Evolutionary conservation across 2,329 filamentous ascomycete genomes (phyloP).

Genomic region (Curvularia sp.): DNA sequence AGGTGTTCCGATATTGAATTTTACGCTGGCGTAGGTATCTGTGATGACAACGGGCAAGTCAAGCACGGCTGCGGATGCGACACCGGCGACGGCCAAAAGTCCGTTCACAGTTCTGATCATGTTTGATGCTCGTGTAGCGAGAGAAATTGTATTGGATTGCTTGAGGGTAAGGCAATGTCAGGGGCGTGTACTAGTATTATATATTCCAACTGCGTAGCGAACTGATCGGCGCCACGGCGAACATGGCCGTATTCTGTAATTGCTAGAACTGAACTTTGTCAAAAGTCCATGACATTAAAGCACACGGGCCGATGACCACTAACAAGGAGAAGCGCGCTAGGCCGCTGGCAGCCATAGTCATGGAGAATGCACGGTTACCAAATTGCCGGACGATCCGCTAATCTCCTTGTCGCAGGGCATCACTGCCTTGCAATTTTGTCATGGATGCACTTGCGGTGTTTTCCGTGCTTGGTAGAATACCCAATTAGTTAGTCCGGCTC

Average conservation of each 20-base stretch:
- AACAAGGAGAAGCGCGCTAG: not conserved
- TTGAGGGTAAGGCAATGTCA: not conserved
- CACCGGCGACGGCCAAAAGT: constrained; percentile 4
- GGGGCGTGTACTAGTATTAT: not conserved
- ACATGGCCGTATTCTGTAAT: not conserved
- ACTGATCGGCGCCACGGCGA: not conserved
- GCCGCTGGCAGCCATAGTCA: not conserved
- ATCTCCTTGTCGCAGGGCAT: not conserved
- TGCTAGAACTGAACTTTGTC: not conserved
- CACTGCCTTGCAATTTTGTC: not conserved
- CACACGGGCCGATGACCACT: not conserved
- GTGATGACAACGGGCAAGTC: constrained; percentile 23
- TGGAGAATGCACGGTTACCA: not conserved
- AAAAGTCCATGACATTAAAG: not conserved
- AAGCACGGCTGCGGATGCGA: constrained; percentile 22
- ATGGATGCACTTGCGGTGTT: not conserved
- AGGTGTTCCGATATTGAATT: constrained; percentile 18
- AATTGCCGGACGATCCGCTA: not conserved
- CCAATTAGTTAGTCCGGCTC: not conserved
- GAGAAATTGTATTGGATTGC: not conserved
- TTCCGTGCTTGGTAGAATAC: not conserved
- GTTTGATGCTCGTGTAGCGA: not conserved
- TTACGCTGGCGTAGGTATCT: constrained; percentile 17
- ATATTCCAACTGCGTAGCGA: not conserved
- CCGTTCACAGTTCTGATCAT: constrained; percentile 5